Percentiles rank a stretch among this genome's conserved stretches.
These are phyloP conservation scores for Pseudogymnoascus sp. DNA, from an alignment of 2,329 filamentous ascomycete species.

Conservation along the genomic window DNA sequence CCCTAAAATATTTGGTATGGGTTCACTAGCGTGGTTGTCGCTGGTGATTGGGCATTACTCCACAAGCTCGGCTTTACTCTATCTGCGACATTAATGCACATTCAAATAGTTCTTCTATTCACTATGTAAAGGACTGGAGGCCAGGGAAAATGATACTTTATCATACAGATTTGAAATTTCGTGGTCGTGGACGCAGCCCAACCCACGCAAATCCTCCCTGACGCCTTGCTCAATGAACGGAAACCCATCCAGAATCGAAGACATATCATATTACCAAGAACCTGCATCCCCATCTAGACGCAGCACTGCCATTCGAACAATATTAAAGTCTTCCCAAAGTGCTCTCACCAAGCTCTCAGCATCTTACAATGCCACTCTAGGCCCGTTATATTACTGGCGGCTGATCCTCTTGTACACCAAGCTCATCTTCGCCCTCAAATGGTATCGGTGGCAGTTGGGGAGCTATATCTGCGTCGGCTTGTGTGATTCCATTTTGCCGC, in stretches of 20 bases:
- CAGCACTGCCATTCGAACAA: not conserved
- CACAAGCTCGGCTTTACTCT: not conserved
- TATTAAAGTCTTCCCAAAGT: not conserved
- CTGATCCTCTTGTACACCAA: not conserved
- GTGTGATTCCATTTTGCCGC: slow-evolving; percentile 44
- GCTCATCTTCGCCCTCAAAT: slow-evolving; percentile 5
- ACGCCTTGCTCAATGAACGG: not conserved
- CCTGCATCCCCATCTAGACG: not conserved
- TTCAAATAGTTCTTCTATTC: slow-evolving; percentile 1
- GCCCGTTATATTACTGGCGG: not conserved
- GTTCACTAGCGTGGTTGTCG: not conserved
- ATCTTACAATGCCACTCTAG: not conserved
- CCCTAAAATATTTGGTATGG: slow-evolving; percentile 5
- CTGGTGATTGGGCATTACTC: not conserved
- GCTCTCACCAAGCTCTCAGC: not conserved
- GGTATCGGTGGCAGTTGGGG: not conserved
- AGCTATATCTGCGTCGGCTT: slow-evolving; percentile 8
- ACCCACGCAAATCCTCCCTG: slow-evolving; percentile 1
- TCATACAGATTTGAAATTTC: slow-evolving; percentile 4
- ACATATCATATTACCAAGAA: not conserved
- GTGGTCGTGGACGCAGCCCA: not conserved
- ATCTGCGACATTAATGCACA: not conserved
- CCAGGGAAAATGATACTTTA: slow-evolving; percentile 3
- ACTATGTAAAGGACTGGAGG: not conserved
- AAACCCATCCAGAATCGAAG: not conserved